Conservation (phyloP, 495 filamentous ascomycete species). For the Talaromyces wortmannii region DNA sequence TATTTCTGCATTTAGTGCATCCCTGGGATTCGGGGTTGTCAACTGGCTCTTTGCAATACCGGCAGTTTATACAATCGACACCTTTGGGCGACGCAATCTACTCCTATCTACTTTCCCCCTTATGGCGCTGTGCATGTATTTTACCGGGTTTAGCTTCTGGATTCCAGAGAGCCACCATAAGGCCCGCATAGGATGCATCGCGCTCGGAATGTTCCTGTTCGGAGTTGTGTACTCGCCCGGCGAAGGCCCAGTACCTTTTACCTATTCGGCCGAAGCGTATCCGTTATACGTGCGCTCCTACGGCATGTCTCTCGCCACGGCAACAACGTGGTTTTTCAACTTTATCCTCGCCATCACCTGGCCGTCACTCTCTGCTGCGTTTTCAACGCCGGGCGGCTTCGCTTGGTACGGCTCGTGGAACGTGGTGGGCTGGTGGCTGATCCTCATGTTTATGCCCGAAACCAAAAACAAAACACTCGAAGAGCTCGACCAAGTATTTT, state of each 20-base stretch:
- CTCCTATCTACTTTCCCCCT: slow-evolving; percentile 72
- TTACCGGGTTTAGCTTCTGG: slow-evolving; percentile 76
- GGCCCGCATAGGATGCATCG: slow-evolving; percentile 50
- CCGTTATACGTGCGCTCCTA: slow-evolving; percentile 67
- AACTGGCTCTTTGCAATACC: slow-evolving; percentile 76
- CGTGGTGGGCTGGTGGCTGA: slow-evolving; percentile 39
- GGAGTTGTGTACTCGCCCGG: slow-evolving; percentile 72
- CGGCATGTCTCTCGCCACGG: slow-evolving; percentile 62
- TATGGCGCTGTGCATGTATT: slow-evolving; percentile 65
- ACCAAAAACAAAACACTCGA: slow-evolving; percentile 42
- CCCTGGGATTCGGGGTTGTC: slow-evolving; percentile 70
- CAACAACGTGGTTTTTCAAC: slow-evolving; percentile 57
- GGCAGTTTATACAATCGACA: slow-evolving; percentile 76
- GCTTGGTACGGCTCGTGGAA: slow-evolving; percentile 49
- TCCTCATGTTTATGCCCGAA: slow-evolving; percentile 44
- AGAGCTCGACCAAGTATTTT: slow-evolving; percentile 45
- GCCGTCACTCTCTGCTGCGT: slow-evolving; percentile 48
- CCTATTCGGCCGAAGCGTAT: slow-evolving; percentile 76
- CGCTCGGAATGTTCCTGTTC: slow-evolving; percentile 69
- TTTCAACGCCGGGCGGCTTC: slow-evolving; percentile 46
- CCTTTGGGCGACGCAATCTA: slow-evolving; percentile 74
- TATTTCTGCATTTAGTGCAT: slow-evolving; percentile 54
- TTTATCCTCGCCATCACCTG: slow-evolving; percentile 46
- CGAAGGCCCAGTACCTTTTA: slow-evolving; percentile 77
- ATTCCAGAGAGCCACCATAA: slow-evolving; percentile 47